These are phyloP conservation scores for Pythium grandisporangium DNA, from an alignment of 352 stramenopile genomes.

Conservation along the genomic window DNA sequence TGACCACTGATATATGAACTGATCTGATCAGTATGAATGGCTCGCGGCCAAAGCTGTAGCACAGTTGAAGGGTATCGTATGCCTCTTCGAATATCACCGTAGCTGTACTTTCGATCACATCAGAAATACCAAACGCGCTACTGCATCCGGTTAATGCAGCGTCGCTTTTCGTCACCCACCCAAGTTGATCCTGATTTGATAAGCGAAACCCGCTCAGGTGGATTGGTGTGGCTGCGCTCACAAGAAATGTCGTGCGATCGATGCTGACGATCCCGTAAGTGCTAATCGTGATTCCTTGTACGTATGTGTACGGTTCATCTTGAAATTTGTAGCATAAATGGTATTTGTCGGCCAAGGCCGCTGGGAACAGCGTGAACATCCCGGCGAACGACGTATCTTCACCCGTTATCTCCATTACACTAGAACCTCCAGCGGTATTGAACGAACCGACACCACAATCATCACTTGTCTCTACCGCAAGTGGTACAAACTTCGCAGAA, in stretches of 20 bases:
- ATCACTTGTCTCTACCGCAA: conserved; percentile 26
- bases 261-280: conserved; percentile 39
- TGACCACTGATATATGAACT: conserved; percentile 22
- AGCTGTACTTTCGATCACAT: conserved; percentile 20
- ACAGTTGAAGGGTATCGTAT: conserved; percentile 31
- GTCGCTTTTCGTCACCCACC: conserved; percentile 33
- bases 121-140: conserved; percentile 14
- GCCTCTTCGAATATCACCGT: conserved; percentile 20
- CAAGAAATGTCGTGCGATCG: conserved; percentile 31
- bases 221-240: conserved; percentile 26
- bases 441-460: conserved; percentile 30
- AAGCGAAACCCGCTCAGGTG: conserved; percentile 43
- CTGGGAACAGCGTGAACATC: conserved; percentile 24
- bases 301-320: conserved; percentile 45
- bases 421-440: conserved; percentile 28
- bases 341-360: conserved; percentile 31
- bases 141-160: conserved; percentile 29
- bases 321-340: conserved; percentile 70
- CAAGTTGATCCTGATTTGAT: conserved; percentile 32
- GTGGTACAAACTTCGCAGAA: conserved; percentile 38
- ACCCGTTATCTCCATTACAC: conserved; percentile 22
- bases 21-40: conserved; percentile 37
- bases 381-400: conserved; percentile 23
- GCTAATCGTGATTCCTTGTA: conserved; percentile 24
- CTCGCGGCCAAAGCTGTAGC: conserved; percentile 57